phyloP scores from a whole-genome alignment of 78 protist species.

The Salpingoeca rosetta region DNA sequence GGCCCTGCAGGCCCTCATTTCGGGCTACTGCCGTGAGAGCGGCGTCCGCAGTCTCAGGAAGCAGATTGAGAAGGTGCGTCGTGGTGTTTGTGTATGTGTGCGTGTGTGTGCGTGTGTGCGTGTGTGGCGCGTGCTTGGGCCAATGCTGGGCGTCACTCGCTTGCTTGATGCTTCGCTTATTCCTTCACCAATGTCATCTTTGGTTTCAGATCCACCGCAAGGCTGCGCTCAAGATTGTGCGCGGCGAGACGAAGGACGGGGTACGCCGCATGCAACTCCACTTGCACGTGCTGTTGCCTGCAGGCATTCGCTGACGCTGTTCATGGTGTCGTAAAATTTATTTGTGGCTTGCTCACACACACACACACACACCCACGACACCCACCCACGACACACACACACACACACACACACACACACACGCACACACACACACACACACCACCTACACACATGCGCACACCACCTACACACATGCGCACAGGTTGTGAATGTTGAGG shows the following conservation, averaged over 20 bases:
- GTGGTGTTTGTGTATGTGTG: too few species aligned
- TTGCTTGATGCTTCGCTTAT: too few species aligned
- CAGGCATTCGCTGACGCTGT: background rate
- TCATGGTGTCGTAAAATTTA: background rate
- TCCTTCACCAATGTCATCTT: too few species aligned
- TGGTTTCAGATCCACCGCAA: constrained; percentile 78
- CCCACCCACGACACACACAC: too few species aligned
- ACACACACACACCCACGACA: background rate
- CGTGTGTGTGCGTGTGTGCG: too few species aligned
- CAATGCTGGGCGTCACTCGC: too few species aligned
- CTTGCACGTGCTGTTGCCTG: background rate
- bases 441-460: too few species aligned
- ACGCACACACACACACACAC: too few species aligned
- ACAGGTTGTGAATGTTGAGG: background rate
- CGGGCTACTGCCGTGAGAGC: constrained; percentile 79
- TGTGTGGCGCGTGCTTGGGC: too few species aligned
- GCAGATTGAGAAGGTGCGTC: constrained; percentile 67
- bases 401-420: too few species aligned
- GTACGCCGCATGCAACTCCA: background rate
- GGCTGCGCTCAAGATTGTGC: constrained; percentile 45
- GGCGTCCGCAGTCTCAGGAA: constrained; percentile 84
- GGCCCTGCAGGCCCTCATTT: constrained; percentile 41
- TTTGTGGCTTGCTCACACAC: background rate
- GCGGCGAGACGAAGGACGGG: background rate
- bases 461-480: too few species aligned